A percentile compares a stretch with the other conserved stretches of the same genome.
These are phyloP conservation scores for Chenopodium berlandieri DNA, from an alignment of 148 eudicot species.

Conservation along the genomic window DNA sequence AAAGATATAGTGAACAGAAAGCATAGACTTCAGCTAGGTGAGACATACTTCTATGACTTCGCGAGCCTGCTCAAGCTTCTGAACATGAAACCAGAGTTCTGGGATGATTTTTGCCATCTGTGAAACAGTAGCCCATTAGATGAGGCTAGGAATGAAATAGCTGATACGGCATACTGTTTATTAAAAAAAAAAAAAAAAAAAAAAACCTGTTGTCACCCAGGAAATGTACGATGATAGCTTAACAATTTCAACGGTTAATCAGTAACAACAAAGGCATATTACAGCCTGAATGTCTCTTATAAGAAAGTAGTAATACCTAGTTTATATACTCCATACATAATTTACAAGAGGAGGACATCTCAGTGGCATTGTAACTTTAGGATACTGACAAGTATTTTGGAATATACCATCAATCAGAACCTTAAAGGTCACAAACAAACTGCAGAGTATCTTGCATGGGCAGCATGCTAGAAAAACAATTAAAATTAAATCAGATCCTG, in stretches of 20 bases:
- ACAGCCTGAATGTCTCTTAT: neutral
- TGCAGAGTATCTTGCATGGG: neutral
- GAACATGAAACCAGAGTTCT: conserved; percentile 93
- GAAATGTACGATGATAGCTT: no score
- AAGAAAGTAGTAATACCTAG: no score
- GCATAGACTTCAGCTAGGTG: conserved; percentile 8
- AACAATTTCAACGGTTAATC: neutral
- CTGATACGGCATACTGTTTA: conserved; percentile 1
- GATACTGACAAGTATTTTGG: no score
- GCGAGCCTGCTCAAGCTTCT: conserved; percentile 88
- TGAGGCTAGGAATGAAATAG: neutral
- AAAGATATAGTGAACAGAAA: neutral
- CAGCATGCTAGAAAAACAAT: neutral
- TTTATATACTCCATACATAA: no score
- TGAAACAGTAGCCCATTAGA: conserved; percentile 16
- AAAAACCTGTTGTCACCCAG: no score
- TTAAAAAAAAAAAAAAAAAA: neutral
- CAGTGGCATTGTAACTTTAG: no score
- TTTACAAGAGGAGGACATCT: no score
- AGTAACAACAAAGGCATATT: neutral
- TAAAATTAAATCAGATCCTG: neutral
- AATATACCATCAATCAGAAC: no score
- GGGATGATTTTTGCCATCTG: conserved; percentile 71
- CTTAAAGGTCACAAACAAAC: neutral
- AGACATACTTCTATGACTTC: conserved; percentile 63